Percentiles rank a stretch among this genome's conserved stretches.
Conservation (phyloP, 305 asterid genomes). For the Rubia balearica region DNA sequence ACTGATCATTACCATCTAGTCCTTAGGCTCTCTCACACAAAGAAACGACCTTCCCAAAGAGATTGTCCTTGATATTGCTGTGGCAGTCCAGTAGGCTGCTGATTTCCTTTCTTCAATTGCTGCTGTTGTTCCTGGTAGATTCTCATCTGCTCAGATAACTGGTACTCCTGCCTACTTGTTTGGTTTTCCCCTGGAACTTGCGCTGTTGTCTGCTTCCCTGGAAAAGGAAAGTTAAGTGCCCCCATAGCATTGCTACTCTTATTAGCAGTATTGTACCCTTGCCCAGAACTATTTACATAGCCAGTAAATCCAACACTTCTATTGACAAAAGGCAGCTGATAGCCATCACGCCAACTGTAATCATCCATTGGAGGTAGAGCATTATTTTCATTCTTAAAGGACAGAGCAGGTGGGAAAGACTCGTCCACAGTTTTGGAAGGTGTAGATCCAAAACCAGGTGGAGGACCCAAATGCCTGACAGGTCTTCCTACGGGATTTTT, state of each 20-base stretch:
- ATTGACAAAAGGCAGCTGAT: conserved; percentile 51
- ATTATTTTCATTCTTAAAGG: conserved; percentile 40
- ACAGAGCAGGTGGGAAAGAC: conserved; percentile 30
- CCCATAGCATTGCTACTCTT: conserved; percentile 42
- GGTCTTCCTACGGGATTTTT: conserved; percentile 88
- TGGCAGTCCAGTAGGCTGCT: conserved; percentile 40
- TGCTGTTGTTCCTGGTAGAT: conserved; percentile 53
- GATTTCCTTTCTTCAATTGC: conserved; percentile 53
- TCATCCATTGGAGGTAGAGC: conserved; percentile 50
- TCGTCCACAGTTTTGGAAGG: conserved; percentile 63
- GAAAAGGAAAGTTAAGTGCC: conserved; percentile 56
- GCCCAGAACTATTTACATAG: conserved; percentile 38
- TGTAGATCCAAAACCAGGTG: conserved; percentile 88
- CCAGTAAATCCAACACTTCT: conserved; percentile 42
- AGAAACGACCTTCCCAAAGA: conserved; percentile 72
- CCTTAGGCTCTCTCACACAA: conserved; percentile 62
- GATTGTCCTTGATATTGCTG: conserved; percentile 79
- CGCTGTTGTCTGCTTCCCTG: conserved; percentile 62
- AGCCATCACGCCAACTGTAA: conserved; percentile 84
- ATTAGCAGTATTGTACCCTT: conserved; percentile 32
- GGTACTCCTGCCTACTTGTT: conserved; percentile 46
- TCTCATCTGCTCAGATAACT: conserved; percentile 47
- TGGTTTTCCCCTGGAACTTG: conserved; percentile 50
- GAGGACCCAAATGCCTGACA: conserved; percentile 82
- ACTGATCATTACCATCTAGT: conserved; percentile 44